phyloP scores from a whole-genome alignment of 768 basidiomycete genomes.

The Mycena crocata region DNA sequence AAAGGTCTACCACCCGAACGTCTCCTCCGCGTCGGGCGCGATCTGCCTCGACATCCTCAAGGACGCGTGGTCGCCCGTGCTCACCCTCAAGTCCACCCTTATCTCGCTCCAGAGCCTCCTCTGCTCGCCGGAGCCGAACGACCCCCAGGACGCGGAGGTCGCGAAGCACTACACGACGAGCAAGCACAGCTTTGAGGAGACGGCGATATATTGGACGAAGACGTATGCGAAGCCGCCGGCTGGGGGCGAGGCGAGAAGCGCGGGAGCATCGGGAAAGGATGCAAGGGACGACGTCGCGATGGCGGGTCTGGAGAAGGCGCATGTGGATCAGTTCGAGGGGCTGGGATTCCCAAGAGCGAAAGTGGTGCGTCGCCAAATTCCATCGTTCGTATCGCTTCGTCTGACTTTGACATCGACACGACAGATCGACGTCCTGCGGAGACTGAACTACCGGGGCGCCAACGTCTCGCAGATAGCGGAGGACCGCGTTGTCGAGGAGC shows the following conservation, averaged over 20 bases:
- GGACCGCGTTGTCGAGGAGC: conserved; percentile 87
- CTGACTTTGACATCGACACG: not conserved
- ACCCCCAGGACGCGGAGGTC: conserved; percentile 98
- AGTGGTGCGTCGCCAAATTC: conserved; percentile 66
- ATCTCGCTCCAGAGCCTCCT: conserved; percentile 94
- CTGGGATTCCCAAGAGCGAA: conserved; percentile 86
- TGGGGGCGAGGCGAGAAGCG: conserved; percentile 59
- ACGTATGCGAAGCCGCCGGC: conserved; percentile 81
- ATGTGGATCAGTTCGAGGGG: conserved; percentile 86
- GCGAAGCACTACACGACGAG: conserved; percentile 96
- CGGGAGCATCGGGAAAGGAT: conserved; percentile 63
- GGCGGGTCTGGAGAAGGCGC: conserved; percentile 85
- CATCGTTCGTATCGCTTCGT: conserved; percentile 9
- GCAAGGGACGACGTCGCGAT: conserved; percentile 69
- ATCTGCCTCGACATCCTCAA: conserved; percentile 92
- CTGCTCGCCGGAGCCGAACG: conserved; percentile 94
- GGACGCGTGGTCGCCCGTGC: conserved; percentile 95
- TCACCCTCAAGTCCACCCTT: conserved; percentile 95
- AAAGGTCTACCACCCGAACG: conserved; percentile 95
- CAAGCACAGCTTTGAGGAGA: conserved; percentile 88
- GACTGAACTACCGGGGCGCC: conserved; percentile 87
- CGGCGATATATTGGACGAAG: conserved; percentile 94
- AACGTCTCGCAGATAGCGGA: conserved; percentile 86
- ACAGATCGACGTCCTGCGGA: conserved; percentile 88
- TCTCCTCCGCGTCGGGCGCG: conserved; percentile 93